Evolutionary conservation across 768 basidiomycete genomes (phyloP).

Genomic region (Glaciozyma antarctica): DNA sequence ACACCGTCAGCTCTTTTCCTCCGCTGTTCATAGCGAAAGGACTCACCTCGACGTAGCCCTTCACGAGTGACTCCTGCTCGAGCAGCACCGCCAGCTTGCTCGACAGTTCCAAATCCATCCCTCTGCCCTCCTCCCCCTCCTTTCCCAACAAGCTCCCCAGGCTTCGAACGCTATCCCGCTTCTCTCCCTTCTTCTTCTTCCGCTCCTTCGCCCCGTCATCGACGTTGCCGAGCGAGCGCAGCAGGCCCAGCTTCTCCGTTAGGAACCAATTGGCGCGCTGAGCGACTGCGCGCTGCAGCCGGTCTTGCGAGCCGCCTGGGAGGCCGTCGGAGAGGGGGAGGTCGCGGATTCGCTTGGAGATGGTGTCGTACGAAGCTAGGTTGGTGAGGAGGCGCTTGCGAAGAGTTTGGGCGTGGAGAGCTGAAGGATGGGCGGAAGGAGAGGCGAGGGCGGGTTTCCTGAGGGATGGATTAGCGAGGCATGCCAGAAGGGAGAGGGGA

Average conservation of each 20-base stretch:
- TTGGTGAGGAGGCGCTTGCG: constrained; percentile 75
- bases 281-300: constrained; percentile 71
- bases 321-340: constrained; percentile 38
- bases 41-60: constrained; percentile 60
- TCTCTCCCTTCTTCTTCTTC: neutral
- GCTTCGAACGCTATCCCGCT: constrained; percentile 4
- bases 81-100: constrained; percentile 31
- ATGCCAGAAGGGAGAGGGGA: constrained; percentile 26
- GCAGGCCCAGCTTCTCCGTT: constrained; percentile 78
- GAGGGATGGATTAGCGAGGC: constrained; percentile 29
- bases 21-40: too few species aligned
- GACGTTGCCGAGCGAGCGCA: constrained; percentile 46
- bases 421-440: constrained; percentile 40
- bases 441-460: constrained; percentile 47
- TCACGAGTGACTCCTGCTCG: constrained; percentile 75
- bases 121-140: constrained; percentile 11
- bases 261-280: constrained; percentile 69
- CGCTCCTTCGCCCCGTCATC: constrained; percentile 10
- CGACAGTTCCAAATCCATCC: constrained; percentile 4
- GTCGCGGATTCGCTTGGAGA: constrained; percentile 72
- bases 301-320: constrained; percentile 64
- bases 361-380: constrained; percentile 77
- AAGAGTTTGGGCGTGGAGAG: constrained; percentile 52
- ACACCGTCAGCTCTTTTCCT: too few species aligned
- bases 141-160: constrained; percentile 18